phyloP scores from a whole-genome alignment of 345 rosid genomes.

The Salix purpurea region DNA sequence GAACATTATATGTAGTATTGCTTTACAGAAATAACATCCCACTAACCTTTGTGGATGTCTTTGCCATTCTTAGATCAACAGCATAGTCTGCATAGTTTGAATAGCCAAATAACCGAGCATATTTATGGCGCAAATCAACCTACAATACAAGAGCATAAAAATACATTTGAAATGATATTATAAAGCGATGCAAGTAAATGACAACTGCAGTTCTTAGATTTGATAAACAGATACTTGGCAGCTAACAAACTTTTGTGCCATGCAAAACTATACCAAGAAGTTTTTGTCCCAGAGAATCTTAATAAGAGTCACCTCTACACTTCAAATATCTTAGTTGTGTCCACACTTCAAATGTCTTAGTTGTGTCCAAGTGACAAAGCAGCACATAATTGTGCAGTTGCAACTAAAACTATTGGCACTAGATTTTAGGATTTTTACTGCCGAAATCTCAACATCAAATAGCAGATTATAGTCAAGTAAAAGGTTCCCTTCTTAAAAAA shows the following conservation, averaged over 20 bases:
- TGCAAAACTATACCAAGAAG: background rate
- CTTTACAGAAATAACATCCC: slow-evolving; percentile 5
- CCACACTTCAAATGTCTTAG: background rate
- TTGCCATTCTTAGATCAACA: slow-evolving; percentile 75
- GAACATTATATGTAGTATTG: slow-evolving; percentile 4
- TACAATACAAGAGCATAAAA: slow-evolving; percentile 23
- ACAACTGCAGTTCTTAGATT: too few relatives aligned
- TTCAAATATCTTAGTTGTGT: background rate
- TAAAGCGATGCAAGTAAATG: too few relatives aligned
- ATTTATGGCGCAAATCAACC: slow-evolving; percentile 84
- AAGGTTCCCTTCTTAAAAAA: background rate
- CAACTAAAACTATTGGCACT: background rate
- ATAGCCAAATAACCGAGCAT: slow-evolving; percentile 80
- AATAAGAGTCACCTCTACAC: background rate
- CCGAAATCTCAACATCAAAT: background rate
- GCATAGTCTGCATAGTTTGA: slow-evolving; percentile 82
- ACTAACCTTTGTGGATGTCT: slow-evolving; percentile 77
- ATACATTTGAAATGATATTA: background rate
- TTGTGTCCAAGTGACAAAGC: background rate
- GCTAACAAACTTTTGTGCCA: background rate
- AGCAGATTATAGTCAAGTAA: background rate
- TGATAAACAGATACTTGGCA: too few relatives aligned
- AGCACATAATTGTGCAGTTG: background rate
- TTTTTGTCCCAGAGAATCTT: background rate
- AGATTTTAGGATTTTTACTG: background rate